These are phyloP conservation scores for Onygenales sp. DNA, from an alignment of 2,329 filamentous ascomycete genomes.

Conservation along the genomic window DNA sequence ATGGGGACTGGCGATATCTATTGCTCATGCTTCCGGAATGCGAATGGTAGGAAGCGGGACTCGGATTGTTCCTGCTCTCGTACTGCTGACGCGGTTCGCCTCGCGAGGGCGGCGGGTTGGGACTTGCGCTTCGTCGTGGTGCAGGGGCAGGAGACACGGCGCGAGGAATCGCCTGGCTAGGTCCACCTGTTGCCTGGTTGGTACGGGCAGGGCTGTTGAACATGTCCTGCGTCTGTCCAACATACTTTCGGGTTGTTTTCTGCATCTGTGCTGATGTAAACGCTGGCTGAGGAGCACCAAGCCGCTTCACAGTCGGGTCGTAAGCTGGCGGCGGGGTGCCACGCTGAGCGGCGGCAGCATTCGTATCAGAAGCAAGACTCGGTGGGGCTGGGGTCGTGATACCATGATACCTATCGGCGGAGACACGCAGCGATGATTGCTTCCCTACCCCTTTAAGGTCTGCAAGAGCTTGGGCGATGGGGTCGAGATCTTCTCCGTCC, in stretches of 20 bases:
- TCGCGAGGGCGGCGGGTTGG: conserved; percentile 19
- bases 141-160: conserved; percentile 28
- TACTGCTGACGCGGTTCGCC: conserved; percentile 30
- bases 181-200: conserved; percentile 14
- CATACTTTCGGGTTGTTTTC: conserved; percentile 82
- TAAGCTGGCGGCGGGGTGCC: conserved; percentile 84
- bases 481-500: conserved; percentile 60
- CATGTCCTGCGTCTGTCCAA: conserved; percentile 71
- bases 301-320: conserved; percentile 58
- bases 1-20: conserved; percentile 23
- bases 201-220: conserved; percentile 41
- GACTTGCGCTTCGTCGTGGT: conserved; percentile 28
- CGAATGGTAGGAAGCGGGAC: conserved; percentile 35
- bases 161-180: conserved; percentile 26
- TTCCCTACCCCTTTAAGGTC: conserved; percentile 85
- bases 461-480: conserved; percentile 83
- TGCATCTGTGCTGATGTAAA: conserved; percentile 94
- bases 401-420: conserved; percentile 94
- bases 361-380: conserved; percentile 25
- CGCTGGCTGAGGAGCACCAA: conserved; percentile 83
- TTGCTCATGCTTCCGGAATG: conserved; percentile 34
- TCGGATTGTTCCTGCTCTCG: conserved; percentile 34
- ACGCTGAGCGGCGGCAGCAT: conserved; percentile 44
- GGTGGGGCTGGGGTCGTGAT: conserved; percentile 67
- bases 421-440: conserved; percentile 70